Base-by-base conservation (phyloP, 495 filamentous ascomycete genomes). In the Parathielavia hyrcaniae region DNA sequence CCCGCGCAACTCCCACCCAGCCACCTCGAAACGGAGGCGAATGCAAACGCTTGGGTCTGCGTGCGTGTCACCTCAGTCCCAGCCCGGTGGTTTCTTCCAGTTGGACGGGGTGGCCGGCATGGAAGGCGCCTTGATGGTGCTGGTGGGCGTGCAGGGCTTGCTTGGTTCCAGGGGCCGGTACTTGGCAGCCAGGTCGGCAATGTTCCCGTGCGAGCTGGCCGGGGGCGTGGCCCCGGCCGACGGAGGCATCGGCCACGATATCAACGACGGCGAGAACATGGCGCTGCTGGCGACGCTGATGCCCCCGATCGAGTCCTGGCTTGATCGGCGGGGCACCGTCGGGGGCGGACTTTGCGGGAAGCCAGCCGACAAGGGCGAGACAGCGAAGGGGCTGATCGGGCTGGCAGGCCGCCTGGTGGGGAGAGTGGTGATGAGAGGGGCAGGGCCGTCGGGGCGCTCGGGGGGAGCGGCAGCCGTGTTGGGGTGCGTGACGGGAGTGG, bases 231-330 rank as follows among this genome's bases (percentile, higher is more conserved):
- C 9, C 20, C 17, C 52, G 0, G 45, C 61, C 0, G 68, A 67
- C 22, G 67, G 65, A 0, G 68, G 68, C 53, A 61, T 52, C 0
- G 67, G 65, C 61, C 65, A 69, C 8, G 61, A 63, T 10, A 69
- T 49, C 40, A 70, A n/a, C 0, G 64, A 65, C 0, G 64, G 50
- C 4, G 62, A 67, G 19, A 69, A 62, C 7, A 67, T 53, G 9
- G 59, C 62, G 51, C 67, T 69, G 53, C 62, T 64, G 23, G 65
- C 65, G 14, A 67, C 60, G 56, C 67, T 69, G 32, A 57, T 47
- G 1, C 60, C 62, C 1, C 58, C 61, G 26, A 67, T 5, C 1
- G 64, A 65, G 16, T 64, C 60, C 26, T 59, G 39, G 43, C 65
- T 66, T 19, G 59, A 44, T 1, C 62, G 60, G 23, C 49, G 53